These are phyloP conservation scores for Hyphodiscus hymeniophilus DNA, from an alignment of 495 filamentous ascomycete species.

Conservation along the genomic window DNA sequence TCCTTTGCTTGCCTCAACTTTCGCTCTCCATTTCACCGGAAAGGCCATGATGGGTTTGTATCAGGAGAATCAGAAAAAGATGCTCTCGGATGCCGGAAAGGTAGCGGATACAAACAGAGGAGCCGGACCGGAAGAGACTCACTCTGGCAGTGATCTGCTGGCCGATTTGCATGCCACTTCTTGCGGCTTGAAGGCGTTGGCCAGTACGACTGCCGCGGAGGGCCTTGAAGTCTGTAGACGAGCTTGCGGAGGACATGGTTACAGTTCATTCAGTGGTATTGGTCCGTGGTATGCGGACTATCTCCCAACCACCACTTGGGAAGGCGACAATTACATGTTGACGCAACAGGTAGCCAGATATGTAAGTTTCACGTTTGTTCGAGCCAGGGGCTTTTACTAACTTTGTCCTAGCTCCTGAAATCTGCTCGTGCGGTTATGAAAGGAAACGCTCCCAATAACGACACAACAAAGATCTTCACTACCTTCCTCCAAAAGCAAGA, in stretches of 20 bases:
- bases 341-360: slow-evolving; percentile 73
- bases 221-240: slow-evolving; percentile 64
- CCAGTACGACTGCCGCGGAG: slow-evolving; percentile 57
- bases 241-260: slow-evolving; percentile 70
- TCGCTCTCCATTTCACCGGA: slow-evolving; percentile 67
- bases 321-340: slow-evolving; percentile 71
- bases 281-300: slow-evolving; percentile 61
- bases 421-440: slow-evolving; percentile 50
- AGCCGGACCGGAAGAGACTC: slow-evolving; percentile 57
- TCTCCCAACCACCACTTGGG: slow-evolving; percentile 58
- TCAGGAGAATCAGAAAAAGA: slow-evolving; percentile 52
- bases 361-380: slow-evolving; percentile 5
- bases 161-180: slow-evolving; percentile 69
- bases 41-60: slow-evolving; percentile 61
- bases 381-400: not conserved
- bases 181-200: slow-evolving; percentile 63
- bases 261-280: slow-evolving; percentile 60
- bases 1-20: slow-evolving; percentile 63
- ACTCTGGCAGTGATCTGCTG: slow-evolving; percentile 54
- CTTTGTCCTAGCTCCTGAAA: slow-evolving; percentile 25
- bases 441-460: slow-evolving; percentile 29
- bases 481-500: slow-evolving; percentile 52
- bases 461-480: slow-evolving; percentile 39
- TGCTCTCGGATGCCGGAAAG: slow-evolving; percentile 33
- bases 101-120: slow-evolving; percentile 38